Percentiles rank a stretch among this genome's conserved stretches.
These are phyloP conservation scores for Nemania bipapillata DNA, from an alignment of 2,329 filamentous ascomycete species.

Conservation along the genomic window DNA sequence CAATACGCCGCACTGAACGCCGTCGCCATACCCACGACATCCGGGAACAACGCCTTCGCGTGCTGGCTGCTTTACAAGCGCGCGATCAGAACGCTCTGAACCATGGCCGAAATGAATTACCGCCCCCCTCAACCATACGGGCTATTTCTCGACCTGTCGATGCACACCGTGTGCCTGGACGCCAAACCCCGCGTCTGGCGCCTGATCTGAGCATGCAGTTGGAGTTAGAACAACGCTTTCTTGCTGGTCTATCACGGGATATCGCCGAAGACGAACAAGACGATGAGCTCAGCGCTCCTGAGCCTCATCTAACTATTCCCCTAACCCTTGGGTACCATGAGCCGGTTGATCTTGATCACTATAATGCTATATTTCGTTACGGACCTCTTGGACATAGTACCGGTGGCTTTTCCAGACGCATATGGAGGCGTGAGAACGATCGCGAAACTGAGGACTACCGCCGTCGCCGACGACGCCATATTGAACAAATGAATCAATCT, in stretches of 20 bases:
- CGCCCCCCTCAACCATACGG: slow-evolving; percentile 1
- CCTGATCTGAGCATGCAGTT: slow-evolving; percentile 19
- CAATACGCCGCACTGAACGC: slow-evolving; percentile 54
- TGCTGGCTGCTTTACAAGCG: slow-evolving; percentile 43
- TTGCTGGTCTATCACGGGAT: slow-evolving; percentile 4
- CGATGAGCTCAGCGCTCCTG: slow-evolving; percentile 8
- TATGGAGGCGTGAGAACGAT: slow-evolving; percentile 1
- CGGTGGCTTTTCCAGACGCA: not conserved
- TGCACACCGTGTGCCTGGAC: slow-evolving; percentile 1
- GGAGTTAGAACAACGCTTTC: slow-evolving; percentile 13
- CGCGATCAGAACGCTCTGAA: slow-evolving; percentile 23
- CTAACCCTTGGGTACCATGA: not conserved
- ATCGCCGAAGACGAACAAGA: slow-evolving; percentile 2
- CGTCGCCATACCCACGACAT: slow-evolving; percentile 52
- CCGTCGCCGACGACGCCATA: slow-evolving; percentile 8
- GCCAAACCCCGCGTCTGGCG: slow-evolving; percentile 19
- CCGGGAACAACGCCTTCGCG: slow-evolving; percentile 49
- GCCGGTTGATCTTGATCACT: not conserved
- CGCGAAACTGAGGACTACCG: slow-evolving; percentile 11
- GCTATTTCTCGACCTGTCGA: slow-evolving; percentile 13
- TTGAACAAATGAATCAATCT: not conserved
- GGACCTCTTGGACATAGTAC: not conserved
- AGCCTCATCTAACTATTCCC: not conserved
- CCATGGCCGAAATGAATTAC: not conserved
- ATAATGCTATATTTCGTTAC: not conserved